These are phyloP conservation scores for Arthromyces matolae DNA, from an alignment of 768 basidiomycete genomes.

Conservation along the genomic window DNA sequence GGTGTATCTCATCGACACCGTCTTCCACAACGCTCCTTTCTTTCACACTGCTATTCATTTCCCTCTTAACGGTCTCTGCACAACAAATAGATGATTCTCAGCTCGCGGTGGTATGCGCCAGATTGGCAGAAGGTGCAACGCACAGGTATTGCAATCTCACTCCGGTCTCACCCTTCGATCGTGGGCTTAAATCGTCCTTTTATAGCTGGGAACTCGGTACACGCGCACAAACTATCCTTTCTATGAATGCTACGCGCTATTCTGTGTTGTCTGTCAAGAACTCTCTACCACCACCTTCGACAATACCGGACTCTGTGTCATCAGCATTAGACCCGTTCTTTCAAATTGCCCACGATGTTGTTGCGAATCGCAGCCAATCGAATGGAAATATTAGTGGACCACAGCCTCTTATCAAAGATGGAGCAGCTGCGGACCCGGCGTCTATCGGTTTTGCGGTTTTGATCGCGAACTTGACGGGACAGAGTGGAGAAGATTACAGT, in stretches of 20 bases:
- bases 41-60: conserved; percentile 1
- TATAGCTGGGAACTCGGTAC: conserved; percentile 58
- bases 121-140: conserved; percentile 34
- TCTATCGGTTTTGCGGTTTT: conserved; percentile 72
- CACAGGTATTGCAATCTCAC: conserved; percentile 28
- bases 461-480: conserved; percentile 46
- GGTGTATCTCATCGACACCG: not conserved
- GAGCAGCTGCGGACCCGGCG: conserved; percentile 74
- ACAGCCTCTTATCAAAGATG: conserved; percentile 53
- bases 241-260: conserved; percentile 40
- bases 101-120: conserved; percentile 29
- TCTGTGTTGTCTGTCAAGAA: conserved; percentile 38
- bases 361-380: conserved; percentile 41
- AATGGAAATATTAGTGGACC: conserved; percentile 45
- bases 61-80: conserved; percentile 11
- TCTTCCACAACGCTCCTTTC: not conserved
- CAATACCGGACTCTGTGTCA: conserved; percentile 28
- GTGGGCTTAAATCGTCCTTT: not conserved
- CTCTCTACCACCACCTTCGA: conserved; percentile 34
- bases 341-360: conserved; percentile 46
- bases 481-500: conserved; percentile 51
- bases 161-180: not conserved
- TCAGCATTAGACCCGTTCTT: conserved; percentile 51
- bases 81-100: conserved; percentile 27
- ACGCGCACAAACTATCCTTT: conserved; percentile 46